These are phyloP conservation scores for Sphagnum contortum DNA, from an alignment of 225 moss, liverwort and hornwort species.

Conservation along the genomic window DNA sequence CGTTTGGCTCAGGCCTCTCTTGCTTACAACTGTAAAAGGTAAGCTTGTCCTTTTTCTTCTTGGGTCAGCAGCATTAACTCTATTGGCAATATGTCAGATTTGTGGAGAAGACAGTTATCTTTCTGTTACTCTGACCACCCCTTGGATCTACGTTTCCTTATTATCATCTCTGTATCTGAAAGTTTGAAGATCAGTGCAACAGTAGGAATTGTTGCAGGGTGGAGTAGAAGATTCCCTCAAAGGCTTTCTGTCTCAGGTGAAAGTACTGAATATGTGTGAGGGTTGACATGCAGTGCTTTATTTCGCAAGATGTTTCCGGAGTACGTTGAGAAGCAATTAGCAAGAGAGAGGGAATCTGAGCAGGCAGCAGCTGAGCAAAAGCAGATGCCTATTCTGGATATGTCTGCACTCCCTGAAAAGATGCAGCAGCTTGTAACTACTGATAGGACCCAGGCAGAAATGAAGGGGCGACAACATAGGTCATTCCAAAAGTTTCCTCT, in stretches of 20 bases:
- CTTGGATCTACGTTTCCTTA: too few relatives aligned
- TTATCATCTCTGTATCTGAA: too few relatives aligned
- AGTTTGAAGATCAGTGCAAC: too few relatives aligned
- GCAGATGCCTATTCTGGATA: constrained; percentile 8
- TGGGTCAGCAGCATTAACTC: too few relatives aligned
- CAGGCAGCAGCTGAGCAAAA: constrained; percentile 51
- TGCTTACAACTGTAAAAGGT: constrained; percentile 92
- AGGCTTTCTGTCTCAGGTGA: too few relatives aligned
- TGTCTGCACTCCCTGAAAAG: constrained; percentile 18
- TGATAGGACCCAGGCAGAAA: constrained; percentile 28
- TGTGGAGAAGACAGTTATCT: too few relatives aligned
- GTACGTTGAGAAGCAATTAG: constrained; percentile 85
- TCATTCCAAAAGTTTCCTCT: constrained; percentile 69
- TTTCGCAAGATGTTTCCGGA: constrained; percentile 98
- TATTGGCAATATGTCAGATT: too few relatives aligned
- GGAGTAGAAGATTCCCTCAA: too few relatives aligned
- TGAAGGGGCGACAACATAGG: constrained; percentile 53
- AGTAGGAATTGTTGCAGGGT: too few relatives aligned
- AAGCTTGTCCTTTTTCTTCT: not conserved
- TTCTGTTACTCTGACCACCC: too few relatives aligned
- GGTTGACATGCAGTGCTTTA: constrained; percentile 46
- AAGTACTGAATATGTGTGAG: not conserved
- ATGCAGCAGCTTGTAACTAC: constrained; percentile 16
- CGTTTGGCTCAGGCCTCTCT: constrained; percentile 73
- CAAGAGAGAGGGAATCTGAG: constrained; percentile 87